Evolutionary conservation across 2,329 filamentous ascomycete species (phyloP), one percentile per base, ranked within the genome.

Genomic region (Fusarium mangiferae): DNA sequence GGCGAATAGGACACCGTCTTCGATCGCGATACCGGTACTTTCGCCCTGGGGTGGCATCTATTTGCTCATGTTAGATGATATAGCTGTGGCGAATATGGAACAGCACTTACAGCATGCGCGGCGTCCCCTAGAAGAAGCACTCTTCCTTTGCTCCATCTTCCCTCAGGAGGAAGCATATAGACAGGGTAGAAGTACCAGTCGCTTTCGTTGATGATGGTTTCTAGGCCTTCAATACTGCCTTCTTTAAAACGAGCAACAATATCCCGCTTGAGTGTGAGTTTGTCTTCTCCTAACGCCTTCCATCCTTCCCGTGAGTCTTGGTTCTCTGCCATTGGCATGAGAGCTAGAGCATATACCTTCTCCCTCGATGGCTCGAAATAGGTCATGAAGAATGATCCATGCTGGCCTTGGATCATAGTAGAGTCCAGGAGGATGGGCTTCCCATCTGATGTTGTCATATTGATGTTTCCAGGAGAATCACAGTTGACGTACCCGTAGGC

Each of bases 371-470:
- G n/a, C 0, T 55, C 35, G 2, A 55, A 55, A 13, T 26, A 7
- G 1, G 24, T 22, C 10, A 55, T 39, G 3, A 55, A 1, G 5
- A 39, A 55, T 0, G 18, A 36, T 5, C 51, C 51, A 39, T 55
- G 10, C 3, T 18, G 51, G 1, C 51, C 35, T 28, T 36, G n/a
- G 0, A 54, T n/a, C 14, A 55, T 13, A 0, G 51, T n/a, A n/a
- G 51, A n/a, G 12, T 38, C 51, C 5, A 1, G 14, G 3, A 55
- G 10, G 3, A 2, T 4, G 4, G 24, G 7, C 14, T 7, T 39
- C 10, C 15, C 51, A 14, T 3, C 0, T 1, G 4, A 18, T 10
- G 20, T 39, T 8, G 24, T n/a, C 0, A 7, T 10, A 36, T 0
- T 0, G 13, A 39, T 4, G 6, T 36, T 1, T 18, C 35, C 24